Evolutionary conservation across 768 basidiomycete species (phyloP).

Genomic region (Hemileccinum impolitum): DNA sequence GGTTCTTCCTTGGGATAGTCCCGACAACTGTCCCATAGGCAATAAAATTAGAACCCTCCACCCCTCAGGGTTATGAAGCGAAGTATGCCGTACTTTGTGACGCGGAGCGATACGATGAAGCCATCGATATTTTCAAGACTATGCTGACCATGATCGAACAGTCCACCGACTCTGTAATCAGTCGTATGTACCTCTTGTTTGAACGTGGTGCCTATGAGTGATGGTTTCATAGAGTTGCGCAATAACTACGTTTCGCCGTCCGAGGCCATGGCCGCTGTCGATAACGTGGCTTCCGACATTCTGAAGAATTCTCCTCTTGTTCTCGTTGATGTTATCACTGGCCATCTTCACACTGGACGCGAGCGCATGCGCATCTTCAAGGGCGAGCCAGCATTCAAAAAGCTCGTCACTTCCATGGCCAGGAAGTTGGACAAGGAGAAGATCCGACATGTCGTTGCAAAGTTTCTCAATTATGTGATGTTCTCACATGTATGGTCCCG

Average conservation of each 20-base stretch:
- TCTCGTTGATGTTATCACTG: not conserved
- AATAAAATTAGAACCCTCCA: not conserved
- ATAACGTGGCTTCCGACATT: not conserved
- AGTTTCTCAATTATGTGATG: slow-evolving; percentile 11
- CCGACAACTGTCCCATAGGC: not conserved
- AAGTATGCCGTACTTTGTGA: not conserved
- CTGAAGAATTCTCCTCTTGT: not conserved
- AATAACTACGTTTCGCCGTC: not conserved
- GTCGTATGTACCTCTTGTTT: not conserved
- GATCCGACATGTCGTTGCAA: not conserved
- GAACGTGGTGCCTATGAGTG: not conserved
- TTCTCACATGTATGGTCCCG: slow-evolving; percentile 13
- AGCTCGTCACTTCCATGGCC: slow-evolving; percentile 9
- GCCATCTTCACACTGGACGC: not conserved
- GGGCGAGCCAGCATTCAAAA: not conserved
- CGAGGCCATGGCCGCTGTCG: not conserved
- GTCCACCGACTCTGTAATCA: not conserved
- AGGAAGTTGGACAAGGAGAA: slow-evolving; percentile 1
- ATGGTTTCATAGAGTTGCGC: not conserved
- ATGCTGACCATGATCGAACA: slow-evolving; percentile 4
- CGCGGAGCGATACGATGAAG: slow-evolving; percentile 3
- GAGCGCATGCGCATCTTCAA: slow-evolving; percentile 2
- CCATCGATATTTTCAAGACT: not conserved
- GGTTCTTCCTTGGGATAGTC: not conserved
- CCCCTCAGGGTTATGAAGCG: not conserved